Conservation (phyloP, 305 asterid species). For the Solanum chacoense region DNA sequence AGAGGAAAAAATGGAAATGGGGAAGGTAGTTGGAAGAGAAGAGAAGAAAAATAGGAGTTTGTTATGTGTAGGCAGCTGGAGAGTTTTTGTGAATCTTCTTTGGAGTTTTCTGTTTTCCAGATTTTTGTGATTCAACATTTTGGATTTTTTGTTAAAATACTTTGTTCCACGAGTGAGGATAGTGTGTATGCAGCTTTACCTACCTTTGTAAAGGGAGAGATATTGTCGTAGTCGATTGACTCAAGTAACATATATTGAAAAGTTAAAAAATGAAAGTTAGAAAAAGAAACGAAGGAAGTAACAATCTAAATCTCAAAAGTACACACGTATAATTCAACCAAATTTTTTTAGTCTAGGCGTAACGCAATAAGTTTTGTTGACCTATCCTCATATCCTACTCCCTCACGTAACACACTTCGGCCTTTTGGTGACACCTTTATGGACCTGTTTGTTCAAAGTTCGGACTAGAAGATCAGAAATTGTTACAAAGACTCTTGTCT, state of each 20-base stretch:
- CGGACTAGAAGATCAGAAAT: neutral
- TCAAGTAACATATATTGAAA: neutral
- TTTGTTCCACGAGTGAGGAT: no score
- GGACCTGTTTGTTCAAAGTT: neutral
- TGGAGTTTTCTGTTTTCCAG: neutral
- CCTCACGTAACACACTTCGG: neutral
- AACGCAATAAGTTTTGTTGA: neutral
- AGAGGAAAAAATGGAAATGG: neutral
- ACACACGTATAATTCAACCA: neutral
- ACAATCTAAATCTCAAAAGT: neutral
- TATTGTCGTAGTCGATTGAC: neutral
- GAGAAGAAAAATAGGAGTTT: neutral
- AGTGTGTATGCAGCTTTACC: neutral
- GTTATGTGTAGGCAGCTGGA: neutral
- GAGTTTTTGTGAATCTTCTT: neutral
- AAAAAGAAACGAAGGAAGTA: neutral
- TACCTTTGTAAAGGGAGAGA: neutral
- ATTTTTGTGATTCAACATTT: neutral
- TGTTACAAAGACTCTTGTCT: neutral
- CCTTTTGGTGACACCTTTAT: neutral
- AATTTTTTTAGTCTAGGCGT: neutral
- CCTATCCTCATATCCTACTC: neutral
- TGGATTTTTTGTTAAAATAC: neutral
- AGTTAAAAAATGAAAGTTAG: neutral
- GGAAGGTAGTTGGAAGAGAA: conserved; percentile 7